A percentile compares a stretch with the other conserved stretches of the same genome.
Conservation (phyloP, 345 rosid species). For the Firmiana major region DNA sequence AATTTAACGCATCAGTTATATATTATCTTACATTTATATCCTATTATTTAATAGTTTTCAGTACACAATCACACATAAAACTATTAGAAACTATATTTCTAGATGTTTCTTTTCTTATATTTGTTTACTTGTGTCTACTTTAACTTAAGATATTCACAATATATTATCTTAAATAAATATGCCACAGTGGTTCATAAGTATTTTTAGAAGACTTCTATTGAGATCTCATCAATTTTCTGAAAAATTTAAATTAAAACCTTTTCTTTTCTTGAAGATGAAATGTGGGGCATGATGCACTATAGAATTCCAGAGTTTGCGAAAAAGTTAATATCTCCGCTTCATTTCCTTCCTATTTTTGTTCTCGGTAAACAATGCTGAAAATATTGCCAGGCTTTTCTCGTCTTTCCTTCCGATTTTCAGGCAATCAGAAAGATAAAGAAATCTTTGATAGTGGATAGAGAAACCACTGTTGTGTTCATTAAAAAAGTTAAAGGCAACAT, state of each 20-base stretch:
- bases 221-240: not conserved
- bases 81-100: not conserved
- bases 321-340: not conserved
- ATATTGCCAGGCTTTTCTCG: not conserved
- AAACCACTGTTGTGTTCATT: not conserved
- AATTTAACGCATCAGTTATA: not conserved
- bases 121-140: not conserved
- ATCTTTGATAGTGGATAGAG: not conserved
- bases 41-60: not conserved
- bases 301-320: not conserved
- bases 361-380: not conserved
- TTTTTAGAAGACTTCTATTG: not conserved
- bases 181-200: not conserved
- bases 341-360: not conserved
- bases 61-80: too few species aligned
- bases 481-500: not conserved
- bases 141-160: too few species aligned
- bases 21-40: too few species aligned
- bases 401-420: not conserved
- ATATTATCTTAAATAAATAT: too few species aligned
- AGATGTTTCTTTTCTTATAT: not conserved
- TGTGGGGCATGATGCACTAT: not conserved
- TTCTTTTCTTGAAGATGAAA: not conserved
- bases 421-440: not conserved
- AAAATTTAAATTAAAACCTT: not conserved